A percentile compares a stretch with the other conserved stretches of the same genome.
phyloP scores from a whole-genome alignment of 371 early-diverging fungal species.

The Choanephora cucurbitarum region DNA sequence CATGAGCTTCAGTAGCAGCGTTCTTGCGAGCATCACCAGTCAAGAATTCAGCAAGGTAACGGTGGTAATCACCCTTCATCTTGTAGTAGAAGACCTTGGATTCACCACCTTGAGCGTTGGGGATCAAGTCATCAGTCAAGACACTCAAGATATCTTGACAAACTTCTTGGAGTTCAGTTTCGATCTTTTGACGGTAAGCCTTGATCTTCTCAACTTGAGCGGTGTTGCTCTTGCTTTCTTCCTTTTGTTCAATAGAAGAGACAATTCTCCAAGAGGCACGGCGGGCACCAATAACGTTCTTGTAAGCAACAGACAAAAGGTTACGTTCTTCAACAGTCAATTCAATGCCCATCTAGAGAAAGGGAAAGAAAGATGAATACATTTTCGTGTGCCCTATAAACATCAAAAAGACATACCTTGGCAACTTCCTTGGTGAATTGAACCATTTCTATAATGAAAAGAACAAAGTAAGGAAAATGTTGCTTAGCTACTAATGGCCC shows the following conservation, averaged over 20 bases:
- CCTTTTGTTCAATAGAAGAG: conserved; percentile 97
- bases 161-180: conserved; percentile 91
- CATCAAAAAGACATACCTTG: conserved; percentile 34
- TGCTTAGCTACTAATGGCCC: no score
- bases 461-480: neutral
- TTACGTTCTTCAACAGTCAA: conserved; percentile 97
- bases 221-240: conserved; percentile 88
- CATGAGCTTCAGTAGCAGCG: conserved; percentile 86
- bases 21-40: conserved; percentile 84
- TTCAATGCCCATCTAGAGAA: conserved; percentile 56
- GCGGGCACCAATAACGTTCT: conserved; percentile 98
- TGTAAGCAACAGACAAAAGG: conserved; percentile 98
- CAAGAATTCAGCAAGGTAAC: conserved; percentile 99
- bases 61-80: conserved; percentile 99
- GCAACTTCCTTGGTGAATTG: conserved; percentile 88
- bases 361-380: neutral
- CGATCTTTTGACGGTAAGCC: conserved; percentile 90
- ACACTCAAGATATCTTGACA: conserved; percentile 95
- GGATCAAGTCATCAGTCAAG: conserved; percentile 87
- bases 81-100: conserved; percentile 99
- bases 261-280: conserved; percentile 99
- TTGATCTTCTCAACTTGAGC: conserved; percentile 86
- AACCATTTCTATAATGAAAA: conserved; percentile 86
- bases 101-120: conserved; percentile 85
- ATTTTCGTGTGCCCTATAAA: neutral